phyloP scores from a whole-genome alignment of 2,329 filamentous ascomycete species.

The Capronia epimyces region DNA sequence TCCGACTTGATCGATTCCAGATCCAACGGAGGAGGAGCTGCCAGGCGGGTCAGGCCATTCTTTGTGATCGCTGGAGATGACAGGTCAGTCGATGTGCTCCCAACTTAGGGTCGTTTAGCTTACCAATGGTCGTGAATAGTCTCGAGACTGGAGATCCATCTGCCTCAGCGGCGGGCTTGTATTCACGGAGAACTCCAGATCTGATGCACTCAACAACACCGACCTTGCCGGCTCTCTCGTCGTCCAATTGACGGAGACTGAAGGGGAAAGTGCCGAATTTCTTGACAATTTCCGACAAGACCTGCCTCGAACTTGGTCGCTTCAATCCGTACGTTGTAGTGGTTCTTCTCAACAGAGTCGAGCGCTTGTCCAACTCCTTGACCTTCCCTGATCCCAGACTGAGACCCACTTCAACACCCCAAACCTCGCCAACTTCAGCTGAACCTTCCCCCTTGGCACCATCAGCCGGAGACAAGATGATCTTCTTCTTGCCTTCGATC shows the following conservation, averaged over 20 bases:
- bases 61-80: conserved; percentile 80
- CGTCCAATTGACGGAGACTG: conserved; percentile 91
- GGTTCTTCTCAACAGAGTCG: conserved; percentile 90
- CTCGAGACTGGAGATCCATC: conserved; percentile 79
- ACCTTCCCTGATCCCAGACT: conserved; percentile 89
- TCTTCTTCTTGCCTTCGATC: conserved; percentile 97
- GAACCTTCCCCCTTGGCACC: conserved; percentile 85
- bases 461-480: conserved; percentile 75
- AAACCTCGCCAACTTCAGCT: conserved; percentile 86
- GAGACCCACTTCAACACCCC: conserved; percentile 95
- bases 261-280: conserved; percentile 98
- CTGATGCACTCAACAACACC: conserved; percentile 95
- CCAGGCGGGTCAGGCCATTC: conserved; percentile 86
- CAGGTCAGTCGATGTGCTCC: neutral
- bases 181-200: conserved; percentile 85
- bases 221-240: conserved; percentile 91
- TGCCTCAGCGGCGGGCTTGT: conserved; percentile 93
- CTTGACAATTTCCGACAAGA: conserved; percentile 90
- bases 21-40: conserved; percentile 69
- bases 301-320: conserved; percentile 85
- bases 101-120: conserved; percentile 38
- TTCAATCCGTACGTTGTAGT: conserved; percentile 88
- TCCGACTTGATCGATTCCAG: conserved; percentile 81
- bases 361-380: conserved; percentile 79
- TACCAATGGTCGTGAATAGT: conserved; percentile 87